Conservation (phyloP, 495 filamentous ascomycete species). For the Physcia stellaris region DNA sequence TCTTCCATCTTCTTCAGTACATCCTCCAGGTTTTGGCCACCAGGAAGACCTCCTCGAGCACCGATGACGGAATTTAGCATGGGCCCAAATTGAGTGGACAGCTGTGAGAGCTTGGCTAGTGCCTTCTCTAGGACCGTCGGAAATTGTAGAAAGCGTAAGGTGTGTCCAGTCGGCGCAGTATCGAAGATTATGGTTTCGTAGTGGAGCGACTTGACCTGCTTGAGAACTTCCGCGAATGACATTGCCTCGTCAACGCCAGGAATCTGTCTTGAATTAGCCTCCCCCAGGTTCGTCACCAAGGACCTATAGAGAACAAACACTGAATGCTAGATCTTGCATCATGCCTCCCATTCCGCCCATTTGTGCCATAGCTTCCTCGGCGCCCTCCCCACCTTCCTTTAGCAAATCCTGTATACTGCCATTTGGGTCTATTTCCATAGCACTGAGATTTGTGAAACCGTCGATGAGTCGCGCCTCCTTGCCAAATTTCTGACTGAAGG, state of each 20-base stretch:
- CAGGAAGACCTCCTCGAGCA: constrained; percentile 67
- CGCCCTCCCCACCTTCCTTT: constrained; percentile 63
- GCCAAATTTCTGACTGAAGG: constrained; percentile 97
- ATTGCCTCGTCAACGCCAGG: constrained; percentile 98
- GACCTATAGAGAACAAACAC: constrained; percentile 32
- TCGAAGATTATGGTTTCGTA: constrained; percentile 99
- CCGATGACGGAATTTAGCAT: constrained; percentile 91
- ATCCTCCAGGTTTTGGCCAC: constrained; percentile 80
- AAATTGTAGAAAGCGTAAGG: constrained; percentile 96
- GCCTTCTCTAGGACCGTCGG: constrained; percentile 97
- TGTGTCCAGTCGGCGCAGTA: constrained; percentile 97
- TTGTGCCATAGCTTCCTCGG: constrained; percentile 49
- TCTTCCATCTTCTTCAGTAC: constrained; percentile 89
- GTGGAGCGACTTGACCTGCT: constrained; percentile 97
- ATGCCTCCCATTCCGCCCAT: constrained; percentile 53
- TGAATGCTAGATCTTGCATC: constrained; percentile 64
- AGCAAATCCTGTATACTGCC: constrained; percentile 94
- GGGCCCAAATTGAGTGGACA: constrained; percentile 86
- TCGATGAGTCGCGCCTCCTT: constrained; percentile 91
- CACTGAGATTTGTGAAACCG: constrained; percentile 85
- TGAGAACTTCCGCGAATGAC: constrained; percentile 97
- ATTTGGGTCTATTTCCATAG: constrained; percentile 99
- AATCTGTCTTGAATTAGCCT: constrained; percentile 43
- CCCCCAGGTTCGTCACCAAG: not conserved
- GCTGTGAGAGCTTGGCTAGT: constrained; percentile 86